phyloP scores from a whole-genome alignment of 129 eudicot genomes.

The Helichrysum umbraculigerum region DNA sequence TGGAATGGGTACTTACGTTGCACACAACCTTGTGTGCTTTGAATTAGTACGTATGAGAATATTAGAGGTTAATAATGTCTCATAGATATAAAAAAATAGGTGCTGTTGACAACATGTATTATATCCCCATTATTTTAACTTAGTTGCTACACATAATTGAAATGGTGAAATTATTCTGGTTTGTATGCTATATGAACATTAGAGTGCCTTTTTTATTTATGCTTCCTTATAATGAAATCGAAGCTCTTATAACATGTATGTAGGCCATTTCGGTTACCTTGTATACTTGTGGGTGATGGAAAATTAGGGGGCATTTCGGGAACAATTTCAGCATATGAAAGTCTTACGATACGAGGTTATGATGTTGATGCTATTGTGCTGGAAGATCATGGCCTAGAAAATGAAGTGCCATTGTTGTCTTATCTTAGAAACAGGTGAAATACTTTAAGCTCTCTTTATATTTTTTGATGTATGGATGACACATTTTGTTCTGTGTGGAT shows the following conservation, averaged over 20 bases:
- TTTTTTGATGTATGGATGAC: conserved; percentile 12
- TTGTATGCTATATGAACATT: neutral
- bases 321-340: conserved; percentile 92
- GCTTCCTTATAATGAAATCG: conserved; percentile 8
- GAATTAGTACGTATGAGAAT: neutral
- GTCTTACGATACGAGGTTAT: conserved; percentile 86
- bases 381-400: conserved; percentile 83
- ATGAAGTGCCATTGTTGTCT: conserved; percentile 66
- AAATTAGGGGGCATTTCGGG: conserved; percentile 94
- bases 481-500: neutral
- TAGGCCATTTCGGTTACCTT: conserved; percentile 94
- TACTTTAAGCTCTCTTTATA: neutral
- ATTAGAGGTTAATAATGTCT: neutral
- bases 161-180: neutral
- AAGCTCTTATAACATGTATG: conserved; percentile 19
- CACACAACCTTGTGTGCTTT: neutral
- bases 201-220: neutral
- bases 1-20: neutral
- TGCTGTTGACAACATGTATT: neutral
- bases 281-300: conserved; percentile 94
- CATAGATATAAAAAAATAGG: neutral
- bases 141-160: neutral
- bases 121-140: neutral
- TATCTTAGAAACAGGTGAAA: conserved; percentile 70
- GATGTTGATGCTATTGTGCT: conserved; percentile 84